phyloP scores from a whole-genome alignment of 176 grass and related monocot species.

The Otatea glauca region DNA sequence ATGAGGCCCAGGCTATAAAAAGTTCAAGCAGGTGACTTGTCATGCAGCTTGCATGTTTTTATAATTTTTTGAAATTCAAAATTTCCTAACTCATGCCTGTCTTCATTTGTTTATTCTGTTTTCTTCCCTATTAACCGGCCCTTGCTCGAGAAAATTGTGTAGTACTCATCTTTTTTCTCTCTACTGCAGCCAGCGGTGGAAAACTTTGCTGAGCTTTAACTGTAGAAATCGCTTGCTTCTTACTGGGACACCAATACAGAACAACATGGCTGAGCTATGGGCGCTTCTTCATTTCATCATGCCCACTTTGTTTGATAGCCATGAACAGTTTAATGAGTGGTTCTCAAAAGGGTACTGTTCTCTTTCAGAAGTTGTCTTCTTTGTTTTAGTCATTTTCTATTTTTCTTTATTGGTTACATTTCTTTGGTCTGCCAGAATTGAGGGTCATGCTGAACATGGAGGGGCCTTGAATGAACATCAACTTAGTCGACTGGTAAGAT shows the following conservation, averaged over 20 bases:
- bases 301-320: conserved; percentile 99
- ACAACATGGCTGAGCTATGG: conserved; percentile 99
- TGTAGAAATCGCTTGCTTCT: conserved; percentile 99
- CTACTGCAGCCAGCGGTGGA: conserved; percentile 92
- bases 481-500: conserved; percentile 91
- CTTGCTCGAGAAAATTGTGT: conserved; percentile 41
- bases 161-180: conserved; percentile 21
- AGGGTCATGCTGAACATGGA: conserved; percentile 98
- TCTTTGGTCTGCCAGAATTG: conserved; percentile 63
- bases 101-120: conserved; percentile 23
- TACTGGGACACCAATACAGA: conserved; percentile 97
- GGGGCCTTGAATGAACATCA: conserved; percentile 99
- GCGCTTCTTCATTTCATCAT: conserved; percentile 99
- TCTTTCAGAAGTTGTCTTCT: conserved; percentile 23
- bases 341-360: conserved; percentile 93
- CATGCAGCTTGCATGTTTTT: conserved; percentile 22
- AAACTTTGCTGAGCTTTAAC: conserved; percentile 95
- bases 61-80: neutral
- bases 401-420: conserved; percentile 49
- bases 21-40: conserved; percentile 84
- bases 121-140: conserved; percentile 18
- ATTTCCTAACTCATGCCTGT: neutral
- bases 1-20: conserved; percentile 99
- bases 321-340: conserved; percentile 99
- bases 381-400: conserved; percentile 45